A percentile compares a stretch with the other conserved stretches of the same genome.
These are phyloP conservation scores for Phytophthora pistaciae DNA, from an alignment of 352 stramenopile genomes.

Conservation along the genomic window DNA sequence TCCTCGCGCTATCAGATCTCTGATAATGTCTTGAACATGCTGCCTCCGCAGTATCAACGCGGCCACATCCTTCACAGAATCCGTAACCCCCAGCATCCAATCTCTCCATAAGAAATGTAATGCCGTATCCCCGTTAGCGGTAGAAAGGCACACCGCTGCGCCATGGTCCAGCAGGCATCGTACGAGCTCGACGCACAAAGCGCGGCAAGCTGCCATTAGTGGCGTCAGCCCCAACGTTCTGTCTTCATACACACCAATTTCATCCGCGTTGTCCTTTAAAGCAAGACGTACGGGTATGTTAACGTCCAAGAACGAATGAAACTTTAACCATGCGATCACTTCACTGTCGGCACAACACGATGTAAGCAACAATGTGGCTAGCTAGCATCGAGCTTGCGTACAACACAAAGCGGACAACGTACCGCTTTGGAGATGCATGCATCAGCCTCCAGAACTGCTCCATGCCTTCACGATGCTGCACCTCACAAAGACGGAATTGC, in stretches of 20 bases:
- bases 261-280: not conserved
- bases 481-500: slow-evolving; percentile 41
- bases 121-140: slow-evolving; percentile 73
- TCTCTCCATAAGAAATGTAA: slow-evolving; percentile 71
- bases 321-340: slow-evolving; percentile 64
- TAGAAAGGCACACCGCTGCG: slow-evolving; percentile 57
- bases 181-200: slow-evolving; percentile 61
- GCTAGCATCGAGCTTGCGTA: not conserved
- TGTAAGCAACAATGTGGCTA: not conserved
- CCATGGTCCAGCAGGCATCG: slow-evolving; percentile 55
- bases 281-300: slow-evolving; percentile 58
- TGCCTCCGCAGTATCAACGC: slow-evolving; percentile 44
- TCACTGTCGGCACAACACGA: slow-evolving; percentile 44
- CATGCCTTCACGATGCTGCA: slow-evolving; percentile 52
- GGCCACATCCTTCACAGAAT: slow-evolving; percentile 40
- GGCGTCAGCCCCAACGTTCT: slow-evolving; percentile 59
- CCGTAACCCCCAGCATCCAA: slow-evolving; percentile 36
- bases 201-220: slow-evolving; percentile 73
- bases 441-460: slow-evolving; percentile 74
- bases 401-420: slow-evolving; percentile 3
- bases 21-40: slow-evolving; percentile 50
- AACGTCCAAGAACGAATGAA: slow-evolving; percentile 72
- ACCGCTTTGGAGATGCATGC: slow-evolving; percentile 44
- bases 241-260: slow-evolving; percentile 27
- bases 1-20: slow-evolving; percentile 41